Conservation (phyloP, 495 filamentous ascomycete genomes). For the Evernia prunastri region DNA sequence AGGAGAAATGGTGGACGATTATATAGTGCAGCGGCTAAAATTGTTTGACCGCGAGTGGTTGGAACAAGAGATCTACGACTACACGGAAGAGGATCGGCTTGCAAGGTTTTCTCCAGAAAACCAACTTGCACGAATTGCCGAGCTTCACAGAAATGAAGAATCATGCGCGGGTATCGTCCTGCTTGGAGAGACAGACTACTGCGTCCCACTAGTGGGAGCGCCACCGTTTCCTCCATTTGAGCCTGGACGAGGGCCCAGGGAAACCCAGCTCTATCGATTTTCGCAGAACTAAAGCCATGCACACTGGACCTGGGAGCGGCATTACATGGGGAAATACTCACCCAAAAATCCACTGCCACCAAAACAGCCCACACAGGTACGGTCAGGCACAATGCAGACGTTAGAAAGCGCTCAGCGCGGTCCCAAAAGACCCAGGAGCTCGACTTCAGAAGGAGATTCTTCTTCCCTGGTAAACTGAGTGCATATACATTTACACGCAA, state of each 20-base stretch:
- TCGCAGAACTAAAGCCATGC: background rate
- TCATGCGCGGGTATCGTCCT: slow-evolving; percentile 1
- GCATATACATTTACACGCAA: too few species aligned
- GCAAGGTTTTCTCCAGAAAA: background rate
- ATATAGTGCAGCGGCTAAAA: background rate
- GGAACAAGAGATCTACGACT: background rate
- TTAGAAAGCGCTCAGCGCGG: background rate
- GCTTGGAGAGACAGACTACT: slow-evolving; percentile 12
- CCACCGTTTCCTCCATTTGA: slow-evolving; percentile 5
- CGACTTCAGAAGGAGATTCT: background rate
- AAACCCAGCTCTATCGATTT: background rate
- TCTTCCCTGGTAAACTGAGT: background rate
- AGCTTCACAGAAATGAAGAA: background rate
- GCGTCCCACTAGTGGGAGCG: background rate
- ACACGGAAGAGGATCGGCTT: background rate
- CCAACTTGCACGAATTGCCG: background rate
- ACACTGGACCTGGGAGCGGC: background rate
- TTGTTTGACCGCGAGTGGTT: slow-evolving; percentile 9
- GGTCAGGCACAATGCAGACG: background rate
- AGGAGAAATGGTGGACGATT: too few species aligned
- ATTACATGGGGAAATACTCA: slow-evolving; percentile 8
- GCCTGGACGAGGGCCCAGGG: background rate
- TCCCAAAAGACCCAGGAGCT: background rate
- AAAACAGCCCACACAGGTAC: background rate
- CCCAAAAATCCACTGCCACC: background rate